phyloP scores from a whole-genome alignment of 192 early-diverging fungal species.

The Geranomyces variabilis region DNA sequence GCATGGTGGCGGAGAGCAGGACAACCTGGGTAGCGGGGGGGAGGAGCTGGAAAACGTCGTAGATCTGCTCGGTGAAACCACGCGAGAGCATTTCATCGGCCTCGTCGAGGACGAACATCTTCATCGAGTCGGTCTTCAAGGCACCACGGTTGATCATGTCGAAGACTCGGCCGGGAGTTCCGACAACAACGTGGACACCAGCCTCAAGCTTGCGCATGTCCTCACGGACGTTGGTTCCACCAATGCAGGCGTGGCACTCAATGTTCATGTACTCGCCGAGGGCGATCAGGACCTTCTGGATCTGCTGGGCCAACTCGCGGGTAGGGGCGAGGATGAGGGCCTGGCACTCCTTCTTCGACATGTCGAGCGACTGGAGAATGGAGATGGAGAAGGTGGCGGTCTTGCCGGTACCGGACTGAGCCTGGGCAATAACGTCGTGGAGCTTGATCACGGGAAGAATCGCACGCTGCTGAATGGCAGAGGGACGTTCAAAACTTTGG shows the following conservation, averaged over 20 bases:
- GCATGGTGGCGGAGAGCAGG: constrained; percentile 96
- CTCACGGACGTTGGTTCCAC: constrained; percentile 92
- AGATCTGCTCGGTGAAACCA: constrained; percentile 99
- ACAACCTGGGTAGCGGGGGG: constrained; percentile 92
- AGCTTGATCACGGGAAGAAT: constrained; percentile 94
- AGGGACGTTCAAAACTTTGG: constrained; percentile 91
- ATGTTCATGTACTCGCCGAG: constrained; percentile 95
- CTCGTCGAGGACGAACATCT: constrained; percentile 99
- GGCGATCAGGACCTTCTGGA: constrained; percentile 92
- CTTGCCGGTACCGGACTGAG: constrained; percentile 99
- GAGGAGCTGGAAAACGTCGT: constrained; percentile 93
- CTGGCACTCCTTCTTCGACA: constrained; percentile 77
- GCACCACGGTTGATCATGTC: constrained; percentile 97
- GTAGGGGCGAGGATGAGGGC: constrained; percentile 97
- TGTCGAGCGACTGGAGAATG: constrained; percentile 92
- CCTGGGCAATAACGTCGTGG: constrained; percentile 99
- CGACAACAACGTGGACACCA: constrained; percentile 93
- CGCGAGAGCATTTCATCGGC: constrained; percentile 99
- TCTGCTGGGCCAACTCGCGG: constrained; percentile 98
- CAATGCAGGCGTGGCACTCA: constrained; percentile 95
- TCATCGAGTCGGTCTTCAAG: constrained; percentile 82
- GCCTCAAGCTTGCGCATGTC: constrained; percentile 79
- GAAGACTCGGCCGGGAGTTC: constrained; percentile 97
- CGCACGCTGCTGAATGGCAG: constrained; percentile 95
- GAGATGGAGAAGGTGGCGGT: constrained; percentile 99